phyloP scores from a whole-genome alignment of 1,284 basidiomycete species.

The Fomitopsis pinicola region DNA sequence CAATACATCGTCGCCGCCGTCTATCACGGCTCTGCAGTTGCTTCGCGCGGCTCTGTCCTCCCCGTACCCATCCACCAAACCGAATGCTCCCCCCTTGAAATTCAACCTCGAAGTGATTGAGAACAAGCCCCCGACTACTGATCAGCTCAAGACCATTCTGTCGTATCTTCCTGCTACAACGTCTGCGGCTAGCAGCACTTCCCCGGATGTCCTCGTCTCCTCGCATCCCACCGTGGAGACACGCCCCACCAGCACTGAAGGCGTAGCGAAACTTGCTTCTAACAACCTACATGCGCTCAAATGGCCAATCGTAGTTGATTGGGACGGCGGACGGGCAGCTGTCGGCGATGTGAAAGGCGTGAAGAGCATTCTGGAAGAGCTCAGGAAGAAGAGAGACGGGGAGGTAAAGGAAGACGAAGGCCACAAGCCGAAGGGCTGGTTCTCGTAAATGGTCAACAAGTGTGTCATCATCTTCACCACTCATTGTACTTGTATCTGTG shows the following conservation, averaged over 20 bases:
- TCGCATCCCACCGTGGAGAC: conserved; percentile 49
- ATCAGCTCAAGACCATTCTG: conserved; percentile 64
- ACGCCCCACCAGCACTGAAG: conserved; percentile 37
- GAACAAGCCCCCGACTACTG: conserved; percentile 53
- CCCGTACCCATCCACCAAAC: conserved; percentile 52
- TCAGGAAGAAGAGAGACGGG: conserved; percentile 61
- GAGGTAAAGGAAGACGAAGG: conserved; percentile 26
- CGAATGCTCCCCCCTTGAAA: conserved; percentile 46
- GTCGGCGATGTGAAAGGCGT: conserved; percentile 69
- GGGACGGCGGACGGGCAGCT: conserved; percentile 61
- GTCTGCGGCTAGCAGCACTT: conserved; percentile 21
- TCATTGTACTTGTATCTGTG: neutral
- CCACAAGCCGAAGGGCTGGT: conserved; percentile 7
- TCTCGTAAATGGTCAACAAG: neutral
- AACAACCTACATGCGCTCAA: conserved; percentile 49
- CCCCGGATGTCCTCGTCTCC: conserved; percentile 44
- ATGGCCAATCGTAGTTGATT: conserved; percentile 79
- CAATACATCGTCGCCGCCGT: conserved; percentile 57
- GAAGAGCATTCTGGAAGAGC: conserved; percentile 52
- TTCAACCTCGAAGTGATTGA: conserved; percentile 73
- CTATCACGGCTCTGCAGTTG: conserved; percentile 52
- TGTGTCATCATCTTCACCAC: neutral
- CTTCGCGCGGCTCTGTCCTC: conserved; percentile 52
- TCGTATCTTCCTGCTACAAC: conserved; percentile 45
- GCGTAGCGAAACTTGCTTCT: conserved; percentile 45